These are phyloP conservation scores for Setomelanomma holmii DNA, from an alignment of 2,329 filamentous ascomycete species.

Conservation along the genomic window DNA sequence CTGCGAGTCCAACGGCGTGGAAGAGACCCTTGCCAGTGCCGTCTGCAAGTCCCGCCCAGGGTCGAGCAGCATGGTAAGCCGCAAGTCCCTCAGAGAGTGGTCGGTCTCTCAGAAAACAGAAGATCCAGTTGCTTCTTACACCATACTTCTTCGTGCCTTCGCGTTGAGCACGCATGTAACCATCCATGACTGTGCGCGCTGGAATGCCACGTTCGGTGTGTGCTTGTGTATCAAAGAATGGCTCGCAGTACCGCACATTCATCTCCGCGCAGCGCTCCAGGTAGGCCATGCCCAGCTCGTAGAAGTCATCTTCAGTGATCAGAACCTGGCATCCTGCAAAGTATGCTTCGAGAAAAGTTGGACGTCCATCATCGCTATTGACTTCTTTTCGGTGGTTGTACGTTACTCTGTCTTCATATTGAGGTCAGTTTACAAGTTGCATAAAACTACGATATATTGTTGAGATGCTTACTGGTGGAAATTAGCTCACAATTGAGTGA, in stretches of 20 bases:
- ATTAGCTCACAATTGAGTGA: too few relatives aligned
- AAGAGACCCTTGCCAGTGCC: constrained; percentile 49
- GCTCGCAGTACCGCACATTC: constrained; percentile 60
- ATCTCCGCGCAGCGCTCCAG: constrained; percentile 40
- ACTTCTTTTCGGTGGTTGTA: constrained; percentile 23
- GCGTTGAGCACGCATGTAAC: constrained; percentile 35
- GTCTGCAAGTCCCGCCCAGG: constrained; percentile 34
- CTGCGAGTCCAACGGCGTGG: constrained; percentile 55
- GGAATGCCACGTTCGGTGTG: constrained; percentile 68
- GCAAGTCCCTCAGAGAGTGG: constrained; percentile 49
- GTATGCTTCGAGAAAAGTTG: constrained; percentile 36
- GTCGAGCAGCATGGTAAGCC: constrained; percentile 49
- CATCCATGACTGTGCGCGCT: constrained; percentile 66
- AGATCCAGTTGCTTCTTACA: constrained; percentile 44
- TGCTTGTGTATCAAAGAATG: constrained; percentile 81
- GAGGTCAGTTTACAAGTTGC: neutral
- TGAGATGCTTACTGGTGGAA: too few relatives aligned
- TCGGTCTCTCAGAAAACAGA: constrained; percentile 55
- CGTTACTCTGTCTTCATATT: constrained; percentile 11
- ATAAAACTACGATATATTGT: too few relatives aligned
- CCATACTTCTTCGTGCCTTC: constrained; percentile 6
- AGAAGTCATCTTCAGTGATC: constrained; percentile 48
- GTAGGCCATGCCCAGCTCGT: constrained; percentile 52
- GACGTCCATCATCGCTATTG: constrained; percentile 28
- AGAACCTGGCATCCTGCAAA: constrained; percentile 39